These are phyloP conservation scores for Leccinum longicurvipes DNA, from an alignment of 768 basidiomycete species.

Conservation along the genomic window DNA sequence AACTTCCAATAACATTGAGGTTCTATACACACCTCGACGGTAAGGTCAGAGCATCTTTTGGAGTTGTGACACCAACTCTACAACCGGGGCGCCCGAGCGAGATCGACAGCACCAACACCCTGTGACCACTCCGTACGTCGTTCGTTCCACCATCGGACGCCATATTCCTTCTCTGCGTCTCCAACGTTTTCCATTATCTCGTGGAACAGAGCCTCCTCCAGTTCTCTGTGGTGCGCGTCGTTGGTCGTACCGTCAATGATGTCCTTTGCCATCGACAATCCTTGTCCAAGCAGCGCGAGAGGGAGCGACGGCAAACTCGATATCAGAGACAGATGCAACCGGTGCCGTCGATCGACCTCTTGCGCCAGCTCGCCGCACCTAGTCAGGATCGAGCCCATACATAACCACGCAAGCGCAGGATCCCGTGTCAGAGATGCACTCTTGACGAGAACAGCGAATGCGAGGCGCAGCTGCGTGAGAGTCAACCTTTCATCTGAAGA, in stretches of 20 bases:
- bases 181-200: conserved; percentile 65
- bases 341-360: conserved; percentile 38
- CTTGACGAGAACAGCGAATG: conserved; percentile 68
- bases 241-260: conserved; percentile 31
- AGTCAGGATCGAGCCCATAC: conserved; percentile 53
- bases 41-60: too few relatives aligned
- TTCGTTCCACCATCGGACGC: conserved; percentile 72
- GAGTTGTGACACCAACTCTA: conserved; percentile 1
- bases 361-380: conserved; percentile 35
- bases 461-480: conserved; percentile 64
- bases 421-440: conserved; percentile 48
- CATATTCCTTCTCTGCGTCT: conserved; percentile 65
- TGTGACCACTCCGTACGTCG: conserved; percentile 29
- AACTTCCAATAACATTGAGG: too few relatives aligned
- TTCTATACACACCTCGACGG: too few relatives aligned
- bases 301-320: conserved; percentile 65
- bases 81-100: conserved; percentile 1
- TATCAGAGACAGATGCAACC: conserved; percentile 62
- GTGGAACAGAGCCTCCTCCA: conserved; percentile 56
- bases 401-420: conserved; percentile 62
- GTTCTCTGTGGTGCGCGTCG: conserved; percentile 36
- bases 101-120: neutral
- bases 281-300: conserved; percentile 49
- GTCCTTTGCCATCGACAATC: conserved; percentile 47
- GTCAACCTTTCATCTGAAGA: conserved; percentile 59